Percentiles rank a stretch among this genome's conserved stretches.
Conservation (phyloP, 148 eudicot species). For the Rhododendron simsii region DNA sequence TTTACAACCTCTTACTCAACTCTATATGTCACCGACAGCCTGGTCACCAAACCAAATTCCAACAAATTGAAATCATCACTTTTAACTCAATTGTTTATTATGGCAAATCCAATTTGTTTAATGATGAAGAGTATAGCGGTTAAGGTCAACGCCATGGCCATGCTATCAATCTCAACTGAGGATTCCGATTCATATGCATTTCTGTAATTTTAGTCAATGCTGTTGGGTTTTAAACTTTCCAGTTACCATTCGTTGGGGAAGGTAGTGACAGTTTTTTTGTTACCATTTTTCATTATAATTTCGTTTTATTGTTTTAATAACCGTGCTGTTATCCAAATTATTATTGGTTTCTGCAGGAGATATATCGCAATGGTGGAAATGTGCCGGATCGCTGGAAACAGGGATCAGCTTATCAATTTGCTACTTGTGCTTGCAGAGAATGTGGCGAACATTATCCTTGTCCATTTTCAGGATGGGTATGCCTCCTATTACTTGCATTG, state of each 20-base stretch:
- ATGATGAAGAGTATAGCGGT: neutral
- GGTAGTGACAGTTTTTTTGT: neutral
- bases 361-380: conserved; percentile 88
- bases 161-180: neutral
- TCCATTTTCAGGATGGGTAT: conserved; percentile 87
- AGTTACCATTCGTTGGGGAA: neutral
- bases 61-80: neutral
- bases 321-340: neutral
- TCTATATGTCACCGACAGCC: neutral
- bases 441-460: conserved; percentile 70
- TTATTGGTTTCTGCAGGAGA: conserved; percentile 40
- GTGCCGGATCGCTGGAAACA: conserved; percentile 82
- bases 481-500: conserved; percentile 3
- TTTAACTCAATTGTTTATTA: neutral
- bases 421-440: conserved; percentile 76
- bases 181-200: neutral
- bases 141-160: neutral
- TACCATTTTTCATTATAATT: neutral
- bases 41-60: neutral
- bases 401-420: conserved; percentile 74
- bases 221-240: neutral
- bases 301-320: neutral
- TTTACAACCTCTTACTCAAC: neutral
- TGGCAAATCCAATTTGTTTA: neutral
- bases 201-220: neutral